A percentile compares a stretch with the other conserved stretches of the same genome.
Evolutionary conservation across 768 basidiomycete genomes (phyloP).

Genomic region (Auriscalpium orientale): DNA sequence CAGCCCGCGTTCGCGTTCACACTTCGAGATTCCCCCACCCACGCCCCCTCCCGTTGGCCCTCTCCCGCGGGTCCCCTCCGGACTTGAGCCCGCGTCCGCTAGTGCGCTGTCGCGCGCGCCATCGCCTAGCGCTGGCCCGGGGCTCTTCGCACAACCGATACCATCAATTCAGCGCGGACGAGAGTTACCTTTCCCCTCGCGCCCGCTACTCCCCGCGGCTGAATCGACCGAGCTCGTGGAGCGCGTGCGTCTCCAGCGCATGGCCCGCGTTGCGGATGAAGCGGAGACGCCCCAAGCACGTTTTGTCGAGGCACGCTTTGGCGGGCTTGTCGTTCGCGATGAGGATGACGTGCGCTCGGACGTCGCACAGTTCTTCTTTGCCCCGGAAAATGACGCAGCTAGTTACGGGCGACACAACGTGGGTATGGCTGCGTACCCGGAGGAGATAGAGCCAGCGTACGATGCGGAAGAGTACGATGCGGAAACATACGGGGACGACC

Average conservation of each 20-base stretch:
- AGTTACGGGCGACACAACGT: background rate
- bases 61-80: slow-evolving; percentile 6
- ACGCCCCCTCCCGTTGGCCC: slow-evolving; percentile 14
- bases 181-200: slow-evolving; percentile 44
- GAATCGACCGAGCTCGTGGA: slow-evolving; percentile 16
- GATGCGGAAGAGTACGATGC: background rate
- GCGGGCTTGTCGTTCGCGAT: slow-evolving; percentile 4
- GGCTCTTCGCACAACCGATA: slow-evolving; percentile 8
- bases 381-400: background rate
- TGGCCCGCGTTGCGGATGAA: background rate
- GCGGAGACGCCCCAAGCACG: background rate
- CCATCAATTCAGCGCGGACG: slow-evolving; percentile 32
- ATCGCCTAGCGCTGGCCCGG: background rate
- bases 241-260: slow-evolving; percentile 1
- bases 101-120: no score
- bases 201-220: slow-evolving; percentile 28
- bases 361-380: slow-evolving; percentile 11
- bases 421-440: background rate
- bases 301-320: background rate
- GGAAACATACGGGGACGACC: slow-evolving; percentile 5
- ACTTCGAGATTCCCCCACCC: slow-evolving; percentile 14
- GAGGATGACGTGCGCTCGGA: slow-evolving; percentile 9
- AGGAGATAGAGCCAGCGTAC: background rate
- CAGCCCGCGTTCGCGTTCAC: slow-evolving; percentile 9
- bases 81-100: background rate